Conservation (phyloP, 2,329 filamentous ascomycete genomes). For the Stachybotrys chartarum region DNA sequence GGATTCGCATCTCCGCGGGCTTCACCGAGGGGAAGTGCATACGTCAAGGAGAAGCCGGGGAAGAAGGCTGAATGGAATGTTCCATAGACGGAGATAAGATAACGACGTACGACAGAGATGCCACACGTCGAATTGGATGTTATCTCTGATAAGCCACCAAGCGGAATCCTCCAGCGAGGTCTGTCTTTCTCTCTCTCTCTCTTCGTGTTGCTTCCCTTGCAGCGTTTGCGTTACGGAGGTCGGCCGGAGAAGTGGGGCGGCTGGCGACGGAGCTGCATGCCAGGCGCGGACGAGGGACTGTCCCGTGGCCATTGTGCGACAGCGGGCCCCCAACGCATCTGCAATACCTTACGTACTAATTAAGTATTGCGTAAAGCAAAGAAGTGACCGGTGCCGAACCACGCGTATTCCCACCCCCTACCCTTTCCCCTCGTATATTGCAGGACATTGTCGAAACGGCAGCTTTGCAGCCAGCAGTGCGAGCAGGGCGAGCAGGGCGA, state of each 20-base stretch:
- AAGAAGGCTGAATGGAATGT: neutral
- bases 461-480: too few species aligned
- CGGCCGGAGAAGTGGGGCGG: neutral
- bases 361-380: neutral
- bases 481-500: too few species aligned
- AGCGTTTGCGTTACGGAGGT: neutral
- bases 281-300: too few species aligned
- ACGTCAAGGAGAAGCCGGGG: neutral
- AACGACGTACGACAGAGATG: neutral
- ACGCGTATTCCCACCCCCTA: neutral
- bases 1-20: neutral
- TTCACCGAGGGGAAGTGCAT: neutral
- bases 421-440: too few species aligned
- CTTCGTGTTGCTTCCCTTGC: too few species aligned
- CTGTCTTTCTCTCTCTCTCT: too few species aligned
- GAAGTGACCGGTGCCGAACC: neutral
- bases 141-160: too few species aligned
- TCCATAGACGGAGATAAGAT: neutral
- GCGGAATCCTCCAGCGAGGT: too few species aligned
- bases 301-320: neutral
- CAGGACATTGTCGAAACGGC: too few species aligned
- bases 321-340: neutral
- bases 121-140: too few species aligned
- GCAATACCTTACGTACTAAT: too few species aligned
- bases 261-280: neutral